Conservation (phyloP, 164 flowering plant species). For the Magnolia kwangsiensis region DNA sequence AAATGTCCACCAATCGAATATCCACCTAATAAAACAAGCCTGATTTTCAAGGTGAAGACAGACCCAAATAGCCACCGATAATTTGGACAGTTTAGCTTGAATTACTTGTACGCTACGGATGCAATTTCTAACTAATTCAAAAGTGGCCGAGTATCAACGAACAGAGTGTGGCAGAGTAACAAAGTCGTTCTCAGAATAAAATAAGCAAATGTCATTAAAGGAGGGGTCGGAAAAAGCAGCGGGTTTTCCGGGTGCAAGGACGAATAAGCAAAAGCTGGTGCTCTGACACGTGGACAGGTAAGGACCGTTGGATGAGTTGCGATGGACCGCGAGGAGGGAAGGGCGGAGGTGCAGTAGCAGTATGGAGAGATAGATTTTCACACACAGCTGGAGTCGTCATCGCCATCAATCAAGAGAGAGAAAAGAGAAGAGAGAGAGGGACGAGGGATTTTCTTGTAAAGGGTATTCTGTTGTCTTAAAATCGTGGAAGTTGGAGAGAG, state of each 20-base stretch:
- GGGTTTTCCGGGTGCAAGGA: conserved; percentile 84
- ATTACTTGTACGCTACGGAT: too few species aligned
- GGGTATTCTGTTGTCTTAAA: conserved; percentile 25
- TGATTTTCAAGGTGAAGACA: too few species aligned
- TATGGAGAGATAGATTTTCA: conserved; percentile 4
- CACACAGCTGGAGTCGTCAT: conserved; percentile 11
- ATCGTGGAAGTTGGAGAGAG: conserved; percentile 26
- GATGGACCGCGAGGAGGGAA: conserved; percentile 3
- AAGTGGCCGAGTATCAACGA: too few species aligned
- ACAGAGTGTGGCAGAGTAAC: too few species aligned
- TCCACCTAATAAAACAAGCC: too few species aligned
- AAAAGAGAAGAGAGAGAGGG: conserved; percentile 12
- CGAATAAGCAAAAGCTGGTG: conserved; percentile 55
- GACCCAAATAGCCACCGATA: too few species aligned
- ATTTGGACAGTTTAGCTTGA: too few species aligned
- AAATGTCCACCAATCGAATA: too few species aligned
- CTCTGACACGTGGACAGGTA: conserved; percentile 37
- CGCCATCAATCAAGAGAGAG: conserved; percentile 7
- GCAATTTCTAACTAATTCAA: too few species aligned
- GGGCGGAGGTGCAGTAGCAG: conserved; percentile 3
- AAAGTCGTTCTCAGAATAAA: too few species aligned
- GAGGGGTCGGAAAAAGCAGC: conserved; percentile 34
- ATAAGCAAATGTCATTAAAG: conserved; percentile 11
- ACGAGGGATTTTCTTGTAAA: background rate
- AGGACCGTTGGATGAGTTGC: conserved; percentile 27